Evolutionary conservation across 148 eudicot genomes (phyloP), one percentile per base, ranked within the genome.

Genomic region (Rhododendron ferrugineum): DNA sequence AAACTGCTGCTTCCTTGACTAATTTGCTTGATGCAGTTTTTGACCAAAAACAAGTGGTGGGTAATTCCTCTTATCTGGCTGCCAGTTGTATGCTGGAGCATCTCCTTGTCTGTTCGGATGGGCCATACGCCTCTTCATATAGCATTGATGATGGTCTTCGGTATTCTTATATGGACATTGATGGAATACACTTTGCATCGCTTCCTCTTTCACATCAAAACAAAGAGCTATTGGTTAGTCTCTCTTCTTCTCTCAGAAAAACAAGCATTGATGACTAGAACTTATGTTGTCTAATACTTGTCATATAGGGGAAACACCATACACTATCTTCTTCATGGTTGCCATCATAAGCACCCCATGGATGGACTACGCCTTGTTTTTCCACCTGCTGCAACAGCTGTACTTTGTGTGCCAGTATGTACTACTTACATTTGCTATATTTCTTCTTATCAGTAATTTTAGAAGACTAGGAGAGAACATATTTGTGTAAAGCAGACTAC

Each of bases 341-440:
- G 98, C 88, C 99, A 97, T 88, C 99, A 95, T 86, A 97, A 97
- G 90, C 99, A 97, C 84, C 99, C 99, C 34, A 93, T 92, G 97
- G 99, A 96, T 90, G 94, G 94, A 66, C 89, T 95, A 49, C 96
- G 99, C 78, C 99, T 96, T 76, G 99, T 97, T 78, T 97, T 97
- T 82, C 99, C 98, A 81, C 99, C 99, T 60, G 88, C 95, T 83
- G 99, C 94, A 85, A 93, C 99, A 74, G 96, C 97, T 84, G 75
- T 96, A 72, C 87, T 96, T 16, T 86, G 87, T 72, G 83, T 91
- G 73, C 98, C 98, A 58, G 99, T 96, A 89, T 75, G 95, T 92
- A 78, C 16, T 70, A 8, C 84, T 83, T 23, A 11, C 11, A 6
- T 58, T 72, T 37, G 40, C 54, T 40, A 2, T 26, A 26, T 56